Evolutionary conservation across 352 stramenopile species (phyloP).

Genomic region (Thalassiosira mediterranea): DNA sequence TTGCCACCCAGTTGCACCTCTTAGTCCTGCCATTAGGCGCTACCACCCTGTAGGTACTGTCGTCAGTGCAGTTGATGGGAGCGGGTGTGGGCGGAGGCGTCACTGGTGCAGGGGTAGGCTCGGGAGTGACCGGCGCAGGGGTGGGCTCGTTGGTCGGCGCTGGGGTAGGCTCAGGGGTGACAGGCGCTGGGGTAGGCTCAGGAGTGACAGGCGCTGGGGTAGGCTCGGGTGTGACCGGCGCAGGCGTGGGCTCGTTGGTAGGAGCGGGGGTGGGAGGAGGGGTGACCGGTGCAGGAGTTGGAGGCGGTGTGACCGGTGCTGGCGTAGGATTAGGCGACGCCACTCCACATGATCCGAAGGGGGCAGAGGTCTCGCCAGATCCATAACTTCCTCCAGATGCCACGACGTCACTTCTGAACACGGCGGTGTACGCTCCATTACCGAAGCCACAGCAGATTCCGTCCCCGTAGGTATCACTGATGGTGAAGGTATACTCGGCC

Average conservation of each 20-base stretch:
- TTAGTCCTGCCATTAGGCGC: too few species aligned
- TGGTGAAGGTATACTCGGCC: conserved; percentile 12
- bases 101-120: too few species aligned
- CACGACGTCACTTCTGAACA: too few species aligned
- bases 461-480: conserved; percentile 14
- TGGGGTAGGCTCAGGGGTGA: not conserved
- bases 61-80: too few species aligned
- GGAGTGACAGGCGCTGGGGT: not conserved
- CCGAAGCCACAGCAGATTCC: conserved; percentile 17
- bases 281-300: not conserved
- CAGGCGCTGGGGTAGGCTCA: too few species aligned
- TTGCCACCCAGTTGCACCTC: too few species aligned
- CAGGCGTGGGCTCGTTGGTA: not conserved
- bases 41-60: too few species aligned
- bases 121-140: too few species aligned
- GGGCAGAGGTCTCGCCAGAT: not conserved
- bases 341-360: not conserved
- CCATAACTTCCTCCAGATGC: not conserved
- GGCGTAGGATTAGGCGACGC: not conserved
- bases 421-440: conserved; percentile 2
- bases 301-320: not conserved
- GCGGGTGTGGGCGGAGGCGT: too few species aligned
- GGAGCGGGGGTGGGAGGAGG: too few species aligned
- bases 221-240: not conserved
- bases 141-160: not conserved